phyloP scores from a whole-genome alignment of 257 asterid species.

The Capsicum chinense region DNA sequence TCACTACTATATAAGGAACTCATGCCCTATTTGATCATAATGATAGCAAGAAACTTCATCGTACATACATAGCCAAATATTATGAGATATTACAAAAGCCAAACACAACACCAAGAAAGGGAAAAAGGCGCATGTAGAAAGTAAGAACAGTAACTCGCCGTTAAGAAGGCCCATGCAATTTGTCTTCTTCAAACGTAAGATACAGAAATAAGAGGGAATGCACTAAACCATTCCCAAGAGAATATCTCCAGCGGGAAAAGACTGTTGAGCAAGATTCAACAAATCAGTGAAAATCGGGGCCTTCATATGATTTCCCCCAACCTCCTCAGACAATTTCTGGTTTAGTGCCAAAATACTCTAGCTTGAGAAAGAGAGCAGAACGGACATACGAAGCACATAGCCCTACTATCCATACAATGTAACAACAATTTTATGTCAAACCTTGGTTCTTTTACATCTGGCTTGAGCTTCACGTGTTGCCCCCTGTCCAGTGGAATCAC shows the following conservation, averaged over 20 bases:
- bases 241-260: not conserved
- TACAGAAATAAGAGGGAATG: not conserved
- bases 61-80: constrained; percentile 1
- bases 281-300: not conserved
- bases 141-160: not conserved
- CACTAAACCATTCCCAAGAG: not conserved
- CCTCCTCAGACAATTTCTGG: not conserved
- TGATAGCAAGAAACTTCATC: not conserved
- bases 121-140: not conserved
- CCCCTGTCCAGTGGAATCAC: constrained; percentile 97
- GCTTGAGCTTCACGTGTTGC: constrained; percentile 90
- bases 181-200: not conserved
- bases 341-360: not conserved
- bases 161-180: not conserved
- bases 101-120: not conserved
- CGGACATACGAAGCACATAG: constrained; percentile 8
- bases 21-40: constrained; percentile 4
- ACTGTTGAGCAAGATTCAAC: not conserved
- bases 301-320: not conserved
- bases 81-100: not conserved
- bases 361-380: constrained; percentile 10
- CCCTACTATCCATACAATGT: constrained; percentile 4
- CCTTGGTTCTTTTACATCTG: constrained; percentile 95
- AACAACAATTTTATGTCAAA: constrained; percentile 38
- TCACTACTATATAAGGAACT: not conserved